These are phyloP conservation scores for Fusarium buxicola DNA, from an alignment of 2,329 filamentous ascomycete species.

Conservation along the genomic window DNA sequence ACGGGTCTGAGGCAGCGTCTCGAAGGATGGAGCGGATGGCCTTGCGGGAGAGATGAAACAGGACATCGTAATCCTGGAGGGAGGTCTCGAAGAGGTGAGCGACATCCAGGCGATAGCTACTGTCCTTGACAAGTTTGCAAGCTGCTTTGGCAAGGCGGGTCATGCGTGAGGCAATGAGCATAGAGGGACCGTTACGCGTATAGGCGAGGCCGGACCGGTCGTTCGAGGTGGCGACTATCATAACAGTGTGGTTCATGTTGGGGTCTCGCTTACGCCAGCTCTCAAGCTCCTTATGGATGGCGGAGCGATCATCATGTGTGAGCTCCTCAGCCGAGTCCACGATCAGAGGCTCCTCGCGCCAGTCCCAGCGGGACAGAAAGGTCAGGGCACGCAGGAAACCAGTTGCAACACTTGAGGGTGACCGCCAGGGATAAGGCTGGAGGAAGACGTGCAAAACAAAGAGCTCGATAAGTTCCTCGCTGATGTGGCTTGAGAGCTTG, in stretches of 20 bases:
- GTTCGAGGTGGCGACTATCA: slow-evolving; percentile 84
- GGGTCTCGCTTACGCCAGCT: slow-evolving; percentile 91
- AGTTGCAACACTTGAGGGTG: slow-evolving; percentile 79
- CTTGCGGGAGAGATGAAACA: slow-evolving; percentile 76
- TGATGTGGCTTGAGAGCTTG: slow-evolving; percentile 80
- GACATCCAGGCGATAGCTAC: slow-evolving; percentile 64
- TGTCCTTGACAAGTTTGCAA: slow-evolving; percentile 67
- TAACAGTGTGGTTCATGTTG: slow-evolving; percentile 82
- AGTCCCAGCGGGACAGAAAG: slow-evolving; percentile 90
- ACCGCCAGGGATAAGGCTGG: slow-evolving; percentile 81
- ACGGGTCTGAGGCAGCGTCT: slow-evolving; percentile 52
- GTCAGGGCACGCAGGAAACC: slow-evolving; percentile 85
- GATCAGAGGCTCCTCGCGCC: slow-evolving; percentile 84
- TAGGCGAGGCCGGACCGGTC: slow-evolving; percentile 84
- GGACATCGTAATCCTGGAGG: slow-evolving; percentile 83
- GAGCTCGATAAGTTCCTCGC: slow-evolving; percentile 86
- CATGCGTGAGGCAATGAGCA: slow-evolving; percentile 86
- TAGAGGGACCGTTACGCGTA: slow-evolving; percentile 77
- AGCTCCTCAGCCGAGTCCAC: slow-evolving; percentile 77
- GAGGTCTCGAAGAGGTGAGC: slow-evolving; percentile 76
- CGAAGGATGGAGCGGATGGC: slow-evolving; percentile 57
- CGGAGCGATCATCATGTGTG: slow-evolving; percentile 67
- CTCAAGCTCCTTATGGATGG: slow-evolving; percentile 78
- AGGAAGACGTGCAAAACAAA: slow-evolving; percentile 83
- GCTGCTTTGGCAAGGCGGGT: slow-evolving; percentile 84